Conservation (phyloP, 441 rosid species). For the Adansonia rubrostipa region DNA sequence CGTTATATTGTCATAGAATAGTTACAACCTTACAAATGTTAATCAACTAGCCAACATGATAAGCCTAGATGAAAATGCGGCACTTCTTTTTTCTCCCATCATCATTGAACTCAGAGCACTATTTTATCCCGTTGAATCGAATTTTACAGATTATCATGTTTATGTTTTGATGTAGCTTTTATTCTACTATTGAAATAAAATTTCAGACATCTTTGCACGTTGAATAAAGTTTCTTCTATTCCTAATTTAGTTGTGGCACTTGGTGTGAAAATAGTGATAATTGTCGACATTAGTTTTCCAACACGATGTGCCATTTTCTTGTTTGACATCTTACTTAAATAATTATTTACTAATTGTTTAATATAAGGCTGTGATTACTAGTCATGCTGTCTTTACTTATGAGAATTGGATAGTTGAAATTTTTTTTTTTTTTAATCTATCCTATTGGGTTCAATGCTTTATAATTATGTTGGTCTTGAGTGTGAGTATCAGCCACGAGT, state of each 20-base stretch:
- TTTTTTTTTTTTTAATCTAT: neutral
- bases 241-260: neutral
- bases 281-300: neutral
- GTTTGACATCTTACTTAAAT: neutral
- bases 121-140: too few species aligned
- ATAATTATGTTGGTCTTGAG: too few species aligned
- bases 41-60: neutral
- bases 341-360: neutral
- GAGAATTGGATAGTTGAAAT: neutral
- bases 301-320: neutral
- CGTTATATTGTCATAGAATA: too few species aligned
- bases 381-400: neutral
- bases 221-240: constrained; percentile 3
- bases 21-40: neutral
- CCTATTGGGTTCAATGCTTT: neutral
- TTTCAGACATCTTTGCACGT: neutral
- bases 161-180: too few species aligned
- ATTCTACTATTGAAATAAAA: neutral
- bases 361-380: neutral
- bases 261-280: neutral
- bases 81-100: too few species aligned
- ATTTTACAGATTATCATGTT: too few species aligned
- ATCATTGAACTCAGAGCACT: too few species aligned
- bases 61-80: too few species aligned
- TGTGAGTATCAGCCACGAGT: too few species aligned